Evolutionary conservation across 2,329 filamentous ascomycete genomes (phyloP).

Genomic region (Fusarium denticulatum): DNA sequence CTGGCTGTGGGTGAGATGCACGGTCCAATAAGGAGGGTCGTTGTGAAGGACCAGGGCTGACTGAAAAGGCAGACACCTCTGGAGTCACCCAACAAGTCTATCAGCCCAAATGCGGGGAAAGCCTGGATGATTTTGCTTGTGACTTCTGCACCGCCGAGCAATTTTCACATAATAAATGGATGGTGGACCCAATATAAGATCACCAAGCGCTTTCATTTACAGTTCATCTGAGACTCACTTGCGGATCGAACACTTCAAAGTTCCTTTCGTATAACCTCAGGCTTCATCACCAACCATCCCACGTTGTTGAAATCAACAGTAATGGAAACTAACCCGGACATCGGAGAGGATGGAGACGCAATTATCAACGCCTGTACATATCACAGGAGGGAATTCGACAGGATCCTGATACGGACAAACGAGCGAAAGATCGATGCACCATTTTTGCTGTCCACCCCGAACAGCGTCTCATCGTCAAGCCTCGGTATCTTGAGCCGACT

Average conservation of each 20-base stretch:
- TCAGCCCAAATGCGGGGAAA: neutral
- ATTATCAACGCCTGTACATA: constrained; percentile 10
- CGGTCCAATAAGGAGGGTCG: neutral
- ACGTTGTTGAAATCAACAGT: too few relatives aligned
- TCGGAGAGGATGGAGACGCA: neutral
- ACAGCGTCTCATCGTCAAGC: neutral
- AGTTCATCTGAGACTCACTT: neutral
- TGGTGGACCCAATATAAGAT: neutral
- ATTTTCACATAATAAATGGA: too few relatives aligned
- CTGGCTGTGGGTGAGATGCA: neutral
- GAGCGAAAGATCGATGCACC: constrained; percentile 4
- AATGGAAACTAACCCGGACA: neutral
- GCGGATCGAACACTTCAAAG: neutral
- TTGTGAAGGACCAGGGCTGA: neutral
- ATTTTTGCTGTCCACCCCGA: neutral
- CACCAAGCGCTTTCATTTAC: neutral
- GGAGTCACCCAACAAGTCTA: too few relatives aligned
- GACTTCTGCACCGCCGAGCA: neutral
- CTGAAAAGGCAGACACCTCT: neutral
- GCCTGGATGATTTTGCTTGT: neutral
- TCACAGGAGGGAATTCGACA: constrained; percentile 15
- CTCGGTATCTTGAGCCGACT: neutral
- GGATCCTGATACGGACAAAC: neutral
- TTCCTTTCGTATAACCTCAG: neutral
- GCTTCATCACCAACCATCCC: neutral